Conservation (phyloP, 2,329 filamentous ascomycete genomes). For the Exophiala phaeomuriformis region DNA sequence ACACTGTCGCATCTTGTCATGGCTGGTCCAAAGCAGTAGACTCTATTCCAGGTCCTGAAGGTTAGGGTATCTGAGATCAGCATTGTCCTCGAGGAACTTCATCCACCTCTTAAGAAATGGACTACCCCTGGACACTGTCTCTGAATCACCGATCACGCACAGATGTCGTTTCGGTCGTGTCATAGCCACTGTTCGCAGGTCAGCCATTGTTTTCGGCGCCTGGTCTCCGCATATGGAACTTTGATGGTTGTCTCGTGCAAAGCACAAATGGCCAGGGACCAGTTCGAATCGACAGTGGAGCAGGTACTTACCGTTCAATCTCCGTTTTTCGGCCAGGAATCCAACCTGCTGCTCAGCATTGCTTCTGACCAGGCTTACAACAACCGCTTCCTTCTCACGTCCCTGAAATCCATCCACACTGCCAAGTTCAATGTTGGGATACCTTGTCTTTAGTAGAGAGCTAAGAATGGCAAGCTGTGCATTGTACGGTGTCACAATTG, state of each 20-base stretch:
- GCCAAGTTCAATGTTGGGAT: constrained; percentile 82
- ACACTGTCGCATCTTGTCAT: too few relatives aligned
- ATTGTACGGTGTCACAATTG: constrained; percentile 93
- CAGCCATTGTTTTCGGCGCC: constrained; percentile 4
- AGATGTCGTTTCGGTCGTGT: constrained; percentile 86
- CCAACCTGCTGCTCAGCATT: constrained; percentile 83
- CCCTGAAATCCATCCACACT: constrained; percentile 97
- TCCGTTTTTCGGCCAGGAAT: constrained; percentile 83
- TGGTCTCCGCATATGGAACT: constrained; percentile 4
- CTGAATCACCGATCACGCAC: constrained; percentile 86
- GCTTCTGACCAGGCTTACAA: constrained; percentile 89
- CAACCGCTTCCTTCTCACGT: constrained; percentile 88
- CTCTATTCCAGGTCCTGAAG: constrained; percentile 37
- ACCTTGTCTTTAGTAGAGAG: constrained; percentile 67
- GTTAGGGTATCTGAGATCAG: constrained; percentile 84
- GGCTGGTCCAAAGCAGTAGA: too few relatives aligned
- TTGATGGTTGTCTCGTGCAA: not conserved
- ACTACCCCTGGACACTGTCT: constrained; percentile 84
- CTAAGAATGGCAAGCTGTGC: constrained; percentile 79
- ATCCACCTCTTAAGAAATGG: constrained; percentile 86
- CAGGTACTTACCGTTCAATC: constrained; percentile 69
- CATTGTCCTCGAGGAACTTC: constrained; percentile 78
- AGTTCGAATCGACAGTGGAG: constrained; percentile 7
- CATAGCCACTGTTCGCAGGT: constrained; percentile 68
- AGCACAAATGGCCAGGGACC: not conserved